A percentile compares a stretch with the other conserved stretches of the same genome.
phyloP scores from a whole-genome alignment of 23 red algal species.

The Agarophyton chilense region DNA sequence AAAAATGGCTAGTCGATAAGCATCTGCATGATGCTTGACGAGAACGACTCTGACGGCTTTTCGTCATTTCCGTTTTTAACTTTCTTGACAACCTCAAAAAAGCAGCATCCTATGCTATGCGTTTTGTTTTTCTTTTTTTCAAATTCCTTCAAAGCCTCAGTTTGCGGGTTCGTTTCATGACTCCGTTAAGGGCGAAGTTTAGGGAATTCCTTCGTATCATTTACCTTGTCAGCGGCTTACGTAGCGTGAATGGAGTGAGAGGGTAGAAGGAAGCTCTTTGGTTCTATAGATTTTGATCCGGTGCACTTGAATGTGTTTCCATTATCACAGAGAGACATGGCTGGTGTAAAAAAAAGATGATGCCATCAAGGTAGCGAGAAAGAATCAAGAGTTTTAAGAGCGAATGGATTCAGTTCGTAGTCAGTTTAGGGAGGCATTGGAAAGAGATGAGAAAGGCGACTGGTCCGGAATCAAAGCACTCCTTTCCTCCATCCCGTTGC shows the following conservation, averaged over 20 bases:
- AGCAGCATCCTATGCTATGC: no score
- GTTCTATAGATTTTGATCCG: constrained; percentile 33
- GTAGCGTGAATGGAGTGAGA: background rate
- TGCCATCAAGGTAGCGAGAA: constrained; percentile 18
- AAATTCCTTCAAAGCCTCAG: no score
- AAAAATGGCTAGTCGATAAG: background rate
- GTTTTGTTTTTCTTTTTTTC: no score
- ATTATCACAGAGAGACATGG: constrained; percentile 39
- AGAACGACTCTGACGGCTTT: no score
- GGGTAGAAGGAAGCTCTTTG: constrained; percentile 32
- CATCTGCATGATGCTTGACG: background rate
- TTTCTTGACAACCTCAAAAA: no score
- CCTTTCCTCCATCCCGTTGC: no score
- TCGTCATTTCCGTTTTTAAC: no score
- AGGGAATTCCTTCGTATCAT: no score
- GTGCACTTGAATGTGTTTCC: background rate
- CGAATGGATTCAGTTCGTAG: constrained; percentile 51
- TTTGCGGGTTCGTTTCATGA: no score
- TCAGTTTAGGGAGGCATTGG: constrained; percentile 6
- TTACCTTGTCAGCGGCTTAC: no score
- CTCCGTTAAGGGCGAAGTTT: no score
- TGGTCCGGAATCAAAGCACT: no score
- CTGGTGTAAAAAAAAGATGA: constrained; percentile 74
- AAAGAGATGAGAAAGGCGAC: constrained; percentile 18
- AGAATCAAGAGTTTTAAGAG: constrained; percentile 14